These are phyloP conservation scores for Nothophaeocryptopus gaeumannii DNA, from an alignment of 2,329 filamentous ascomycete species.

Conservation along the genomic window DNA sequence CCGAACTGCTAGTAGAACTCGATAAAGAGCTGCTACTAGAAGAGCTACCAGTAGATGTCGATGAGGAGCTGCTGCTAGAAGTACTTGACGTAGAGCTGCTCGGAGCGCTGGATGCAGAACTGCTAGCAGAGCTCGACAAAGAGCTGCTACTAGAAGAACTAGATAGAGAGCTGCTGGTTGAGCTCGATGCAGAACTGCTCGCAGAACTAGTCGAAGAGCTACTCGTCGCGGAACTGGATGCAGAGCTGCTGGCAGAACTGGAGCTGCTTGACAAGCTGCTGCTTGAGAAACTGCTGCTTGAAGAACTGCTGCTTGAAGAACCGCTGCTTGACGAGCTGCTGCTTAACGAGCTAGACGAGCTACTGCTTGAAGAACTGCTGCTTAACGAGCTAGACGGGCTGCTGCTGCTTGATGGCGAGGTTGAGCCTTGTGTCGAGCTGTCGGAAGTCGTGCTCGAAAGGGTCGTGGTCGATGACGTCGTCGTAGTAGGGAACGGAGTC, in stretches of 20 bases:
- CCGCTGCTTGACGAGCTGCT: neutral
- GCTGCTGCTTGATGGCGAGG: neutral
- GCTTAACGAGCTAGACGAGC: neutral
- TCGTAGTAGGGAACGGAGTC: no score
- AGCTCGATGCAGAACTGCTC: neutral
- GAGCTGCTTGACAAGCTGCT: neutral
- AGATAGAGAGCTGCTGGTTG: neutral
- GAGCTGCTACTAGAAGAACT: neutral
- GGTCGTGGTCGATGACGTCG: neutral
- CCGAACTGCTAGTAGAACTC: neutral
- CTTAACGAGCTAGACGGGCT: conserved; percentile 1
- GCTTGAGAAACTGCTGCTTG: neutral
- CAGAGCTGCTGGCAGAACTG: neutral
- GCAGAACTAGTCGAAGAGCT: neutral
- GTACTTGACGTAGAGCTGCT: neutral
- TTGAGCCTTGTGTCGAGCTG: neutral
- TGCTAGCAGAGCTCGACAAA: neutral
- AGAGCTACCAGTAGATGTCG: neutral
- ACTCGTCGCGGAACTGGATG: neutral
- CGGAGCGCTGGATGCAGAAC: neutral
- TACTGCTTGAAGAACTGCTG: neutral
- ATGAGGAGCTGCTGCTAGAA: neutral
- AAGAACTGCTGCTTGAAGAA: neutral
- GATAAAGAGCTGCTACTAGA: neutral
- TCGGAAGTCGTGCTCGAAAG: neutral